These are phyloP conservation scores for Rhinocladiella mackenziei DNA, from an alignment of 2,329 filamentous ascomycete species.

Conservation along the genomic window DNA sequence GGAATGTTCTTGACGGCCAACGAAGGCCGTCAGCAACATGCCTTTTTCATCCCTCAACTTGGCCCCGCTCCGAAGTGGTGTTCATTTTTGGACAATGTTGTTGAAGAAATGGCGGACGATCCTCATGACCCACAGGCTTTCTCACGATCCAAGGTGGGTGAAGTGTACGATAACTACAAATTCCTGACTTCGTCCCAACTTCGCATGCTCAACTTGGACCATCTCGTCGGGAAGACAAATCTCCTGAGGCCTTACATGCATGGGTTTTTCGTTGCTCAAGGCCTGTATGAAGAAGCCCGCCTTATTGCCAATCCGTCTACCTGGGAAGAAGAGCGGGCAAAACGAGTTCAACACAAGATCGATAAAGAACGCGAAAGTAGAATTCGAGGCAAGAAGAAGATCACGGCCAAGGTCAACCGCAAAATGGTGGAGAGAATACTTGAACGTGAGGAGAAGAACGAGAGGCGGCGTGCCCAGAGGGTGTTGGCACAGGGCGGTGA, in stretches of 20 bases:
- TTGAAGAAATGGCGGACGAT: slow-evolving; percentile 96
- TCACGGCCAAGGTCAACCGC: slow-evolving; percentile 80
- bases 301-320: slow-evolving; percentile 91
- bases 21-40: slow-evolving; percentile 90
- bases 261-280: slow-evolving; percentile 94
- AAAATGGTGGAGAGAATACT: slow-evolving; percentile 60
- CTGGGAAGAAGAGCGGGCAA: slow-evolving; percentile 86
- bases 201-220: slow-evolving; percentile 76
- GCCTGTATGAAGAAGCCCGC: slow-evolving; percentile 89
- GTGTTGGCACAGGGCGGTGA: slow-evolving; percentile 56
- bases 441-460: slow-evolving; percentile 56
- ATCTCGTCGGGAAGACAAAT: slow-evolving; percentile 85
- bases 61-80: slow-evolving; percentile 95
- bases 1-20: slow-evolving; percentile 97
- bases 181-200: slow-evolving; percentile 89
- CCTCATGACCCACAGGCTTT: slow-evolving; percentile 58
- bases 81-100: slow-evolving; percentile 91
- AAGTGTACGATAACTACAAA: slow-evolving; percentile 98
- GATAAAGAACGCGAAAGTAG: slow-evolving; percentile 94
- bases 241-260: slow-evolving; percentile 96
- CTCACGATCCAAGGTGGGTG: slow-evolving; percentile 52
- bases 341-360: slow-evolving; percentile 89
- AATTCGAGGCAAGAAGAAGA: slow-evolving; percentile 91
- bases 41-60: slow-evolving; percentile 90
- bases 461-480: slow-evolving; percentile 43